These are phyloP conservation scores for Scopulariopsis brevicaulis DNA, from an alignment of 2,329 filamentous ascomycete genomes.

Conservation along the genomic window DNA sequence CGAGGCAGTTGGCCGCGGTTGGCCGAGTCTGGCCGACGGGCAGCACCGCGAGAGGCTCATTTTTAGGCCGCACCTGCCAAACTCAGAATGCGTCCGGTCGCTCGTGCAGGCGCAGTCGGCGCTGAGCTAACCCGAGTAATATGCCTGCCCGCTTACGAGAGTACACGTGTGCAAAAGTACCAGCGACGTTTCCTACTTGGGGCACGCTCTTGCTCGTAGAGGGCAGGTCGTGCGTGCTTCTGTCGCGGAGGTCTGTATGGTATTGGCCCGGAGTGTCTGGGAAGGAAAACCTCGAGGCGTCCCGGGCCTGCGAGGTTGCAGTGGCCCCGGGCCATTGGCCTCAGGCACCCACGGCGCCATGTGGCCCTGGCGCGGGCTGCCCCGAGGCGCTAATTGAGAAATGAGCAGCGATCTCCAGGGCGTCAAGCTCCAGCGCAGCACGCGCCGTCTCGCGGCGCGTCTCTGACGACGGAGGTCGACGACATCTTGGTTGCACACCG, in stretches of 20 bases:
- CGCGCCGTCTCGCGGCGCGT: too few relatives aligned
- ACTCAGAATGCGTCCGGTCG: neutral
- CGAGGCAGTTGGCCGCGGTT: slow-evolving; percentile 8
- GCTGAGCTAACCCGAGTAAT: neutral
- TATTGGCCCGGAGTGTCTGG: neutral
- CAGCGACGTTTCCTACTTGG: neutral
- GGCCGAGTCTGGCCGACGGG: slow-evolving; percentile 7
- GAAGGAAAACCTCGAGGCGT: neutral
- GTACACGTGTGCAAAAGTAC: neutral
- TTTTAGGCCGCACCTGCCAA: neutral
- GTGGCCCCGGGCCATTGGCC: neutral
- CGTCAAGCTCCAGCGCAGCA: too few relatives aligned
- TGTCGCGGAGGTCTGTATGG: neutral
- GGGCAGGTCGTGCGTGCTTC: neutral
- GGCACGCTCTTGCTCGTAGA: neutral
- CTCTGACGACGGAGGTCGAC: too few relatives aligned
- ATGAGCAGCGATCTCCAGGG: too few relatives aligned
- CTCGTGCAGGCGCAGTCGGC: neutral
- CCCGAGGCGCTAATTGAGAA: too few relatives aligned
- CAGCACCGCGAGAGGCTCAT: slow-evolving; percentile 1
- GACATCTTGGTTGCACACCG: too few relatives aligned
- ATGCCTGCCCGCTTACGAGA: neutral
- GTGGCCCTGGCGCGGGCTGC: neutral
- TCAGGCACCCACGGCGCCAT: neutral
- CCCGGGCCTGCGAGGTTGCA: neutral